These are phyloP conservation scores for Vaccinium vitisidaea DNA, from an alignment of 148 eudicot genomes.

Conservation along the genomic window DNA sequence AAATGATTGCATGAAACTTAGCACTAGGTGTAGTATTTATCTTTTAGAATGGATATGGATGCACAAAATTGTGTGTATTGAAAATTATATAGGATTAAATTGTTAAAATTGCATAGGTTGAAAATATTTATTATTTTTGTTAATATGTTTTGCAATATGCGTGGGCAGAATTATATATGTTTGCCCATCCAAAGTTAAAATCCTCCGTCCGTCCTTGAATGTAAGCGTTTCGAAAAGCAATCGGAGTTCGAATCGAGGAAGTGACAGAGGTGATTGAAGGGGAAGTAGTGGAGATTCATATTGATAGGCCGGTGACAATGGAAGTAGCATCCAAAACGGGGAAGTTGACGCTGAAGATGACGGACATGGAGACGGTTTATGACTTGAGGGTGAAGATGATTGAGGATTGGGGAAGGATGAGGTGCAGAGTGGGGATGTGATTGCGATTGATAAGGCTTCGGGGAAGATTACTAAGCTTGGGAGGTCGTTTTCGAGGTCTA, in stretches of 20 bases:
- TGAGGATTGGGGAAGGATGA: conserved; percentile 82
- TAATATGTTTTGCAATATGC: not conserved
- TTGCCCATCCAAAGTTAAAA: not conserved
- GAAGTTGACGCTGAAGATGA: conserved; percentile 84
- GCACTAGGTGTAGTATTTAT: no score
- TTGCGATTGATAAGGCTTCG: conserved; percentile 84
- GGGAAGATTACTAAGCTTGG: conserved; percentile 90
- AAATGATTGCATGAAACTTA: no score
- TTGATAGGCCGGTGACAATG: conserved; percentile 67
- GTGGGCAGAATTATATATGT: not conserved
- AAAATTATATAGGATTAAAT: not conserved
- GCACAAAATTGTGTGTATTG: not conserved
- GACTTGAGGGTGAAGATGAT: conserved; percentile 93
- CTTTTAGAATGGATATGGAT: not conserved
- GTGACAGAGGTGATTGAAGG: conserved; percentile 90
- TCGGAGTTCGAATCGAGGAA: conserved; percentile 87
- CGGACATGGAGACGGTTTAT: conserved; percentile 94
- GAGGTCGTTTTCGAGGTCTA: conserved; percentile 80
- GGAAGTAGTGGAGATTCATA: conserved; percentile 77
- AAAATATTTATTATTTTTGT: not conserved
- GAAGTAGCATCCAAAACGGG: conserved; percentile 83
- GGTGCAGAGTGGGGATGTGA: conserved; percentile 94
- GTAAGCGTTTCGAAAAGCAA: conserved; percentile 78
- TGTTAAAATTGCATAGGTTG: not conserved
- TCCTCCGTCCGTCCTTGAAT: conserved; percentile 14